These are phyloP conservation scores for Tolypocladium nubicola DNA, from an alignment of 2,329 filamentous ascomycete genomes.

Conservation along the genomic window DNA sequence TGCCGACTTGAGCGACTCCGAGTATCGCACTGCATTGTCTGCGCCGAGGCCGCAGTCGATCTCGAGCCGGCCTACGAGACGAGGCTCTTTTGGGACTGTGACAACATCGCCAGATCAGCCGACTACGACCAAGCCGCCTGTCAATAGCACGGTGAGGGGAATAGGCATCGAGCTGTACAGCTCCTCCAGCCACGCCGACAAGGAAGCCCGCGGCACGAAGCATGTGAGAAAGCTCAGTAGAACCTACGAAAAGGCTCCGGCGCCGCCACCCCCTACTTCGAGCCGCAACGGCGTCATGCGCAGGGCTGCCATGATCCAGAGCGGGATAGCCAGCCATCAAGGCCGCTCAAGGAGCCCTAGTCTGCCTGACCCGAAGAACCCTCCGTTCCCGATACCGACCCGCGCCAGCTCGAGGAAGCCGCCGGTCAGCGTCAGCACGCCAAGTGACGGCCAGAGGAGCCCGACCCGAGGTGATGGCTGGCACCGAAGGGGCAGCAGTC, in stretches of 20 bases:
- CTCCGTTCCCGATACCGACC: constrained; percentile 87
- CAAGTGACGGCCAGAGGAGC: constrained; percentile 65
- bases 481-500: constrained; percentile 39
- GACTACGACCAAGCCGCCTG: constrained; percentile 14
- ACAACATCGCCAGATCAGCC: constrained; percentile 33
- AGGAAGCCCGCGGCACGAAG: constrained; percentile 12
- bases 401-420: constrained; percentile 77
- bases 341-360: constrained; percentile 55
- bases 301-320: constrained; percentile 71
- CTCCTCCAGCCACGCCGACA: constrained; percentile 28
- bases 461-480: constrained; percentile 55
- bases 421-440: constrained; percentile 51
- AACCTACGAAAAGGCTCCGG: constrained; percentile 26
- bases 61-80: constrained; percentile 27
- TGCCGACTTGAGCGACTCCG: constrained; percentile 52
- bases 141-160: constrained; percentile 19
- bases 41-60: constrained; percentile 44
- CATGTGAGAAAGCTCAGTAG: constrained; percentile 20
- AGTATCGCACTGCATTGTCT: constrained; percentile 55
- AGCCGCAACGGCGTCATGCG: constrained; percentile 55
- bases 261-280: constrained; percentile 15
- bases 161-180: constrained; percentile 33
- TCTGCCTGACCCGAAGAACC: constrained; percentile 47
- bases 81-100: constrained; percentile 26
- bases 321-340: constrained; percentile 60